Base-by-base conservation (phyloP, 139 green algal genomes). In the Tetradesmus lagerheimii region DNA sequence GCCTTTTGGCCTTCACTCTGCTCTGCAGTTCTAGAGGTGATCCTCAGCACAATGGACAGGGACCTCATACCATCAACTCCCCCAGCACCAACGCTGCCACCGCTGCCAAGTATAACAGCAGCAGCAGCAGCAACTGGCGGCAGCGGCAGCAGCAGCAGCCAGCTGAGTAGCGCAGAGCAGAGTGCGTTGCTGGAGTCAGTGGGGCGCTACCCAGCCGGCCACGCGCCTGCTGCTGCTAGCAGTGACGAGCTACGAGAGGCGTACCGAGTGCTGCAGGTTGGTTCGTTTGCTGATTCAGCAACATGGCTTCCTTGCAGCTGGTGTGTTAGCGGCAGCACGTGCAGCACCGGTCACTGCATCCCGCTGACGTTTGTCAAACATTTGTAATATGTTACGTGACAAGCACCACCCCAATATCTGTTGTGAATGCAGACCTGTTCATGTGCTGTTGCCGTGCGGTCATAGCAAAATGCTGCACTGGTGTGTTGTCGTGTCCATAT, bases 221-320 rank as follows among this genome's bases (percentile, higher is more conserved):
- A 89, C 35, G 85, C 85, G 15, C 85, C 85, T 71, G 45, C 71
- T 57, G 74, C 71, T 62, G 85, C 85, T 14, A 78, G 71, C 71
- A 83, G 43, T 84, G 71, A 89, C 14, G 85, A 89, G 31, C n/a
- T 83, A n/a, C 9, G 35, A n/a, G 43, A 84, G 29, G 85, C 85
- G 4, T 89, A 84, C 85, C 76, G 31, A 25, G 39, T 89, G 29
- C 76, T 89, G 85, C 85, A 84, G 85, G 85, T 89, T 9, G 20
- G 57, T 31, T 71, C 12, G 4, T n/a, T n/a, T 76, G 66, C 29
- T 76, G 66, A 16, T 15, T 76, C 29, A 16, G 66, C 66, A n/a
- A n/a, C n/a, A n/a, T n/a, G n/a, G n/a, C n/a, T n/a, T n/a, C n/a
- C n/a, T n/a, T n/a, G n/a, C n/a, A n/a, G n/a, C n/a, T n/a, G n/a